Conservation (phyloP, 306 rosid species). For the Vigna angularis region DNA sequence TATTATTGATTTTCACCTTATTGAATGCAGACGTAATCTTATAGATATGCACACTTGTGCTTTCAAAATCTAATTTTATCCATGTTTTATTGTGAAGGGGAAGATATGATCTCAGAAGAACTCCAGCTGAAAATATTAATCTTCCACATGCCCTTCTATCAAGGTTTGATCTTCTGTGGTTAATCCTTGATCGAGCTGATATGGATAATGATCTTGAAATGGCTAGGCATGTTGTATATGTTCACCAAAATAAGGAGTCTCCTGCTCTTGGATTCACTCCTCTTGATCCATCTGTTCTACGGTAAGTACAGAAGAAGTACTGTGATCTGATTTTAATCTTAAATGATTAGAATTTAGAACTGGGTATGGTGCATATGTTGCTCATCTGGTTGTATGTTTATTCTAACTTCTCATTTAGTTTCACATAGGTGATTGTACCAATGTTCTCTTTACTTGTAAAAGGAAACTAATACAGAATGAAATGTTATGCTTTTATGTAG, state of each 20-base stretch:
- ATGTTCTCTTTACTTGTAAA: conserved; percentile 16
- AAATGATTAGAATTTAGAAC: background rate
- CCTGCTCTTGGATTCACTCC: conserved; percentile 96
- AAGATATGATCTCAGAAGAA: conserved; percentile 92
- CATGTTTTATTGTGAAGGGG: conserved; percentile 71
- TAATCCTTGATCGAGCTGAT: conserved; percentile 98
- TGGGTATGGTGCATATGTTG: conserved; percentile 4
- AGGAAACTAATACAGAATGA: conserved; percentile 27
- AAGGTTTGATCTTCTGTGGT: conserved; percentile 96
- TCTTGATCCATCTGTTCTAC: conserved; percentile 94
- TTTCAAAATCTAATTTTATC: conserved; percentile 44
- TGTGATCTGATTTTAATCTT: conserved; percentile 14
- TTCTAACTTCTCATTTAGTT: conserved; percentile 32
- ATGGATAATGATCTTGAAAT: conserved; percentile 97
- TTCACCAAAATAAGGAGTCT: conserved; percentile 92
- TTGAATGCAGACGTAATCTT: conserved; percentile 26
- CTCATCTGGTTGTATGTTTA: conserved; percentile 24
- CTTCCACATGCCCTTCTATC: conserved; percentile 97
- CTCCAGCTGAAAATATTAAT: conserved; percentile 98
- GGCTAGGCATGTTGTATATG: conserved; percentile 96
- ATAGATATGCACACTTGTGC: conserved; percentile 10
- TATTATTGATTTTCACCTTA: conserved; percentile 43
- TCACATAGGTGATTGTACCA: conserved; percentile 15
- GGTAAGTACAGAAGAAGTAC: conserved; percentile 55
- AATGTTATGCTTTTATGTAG: conserved; percentile 49